Evolutionary conservation across 176 grass and related monocot species (phyloP).

Genomic region (Carex kokanica): DNA sequence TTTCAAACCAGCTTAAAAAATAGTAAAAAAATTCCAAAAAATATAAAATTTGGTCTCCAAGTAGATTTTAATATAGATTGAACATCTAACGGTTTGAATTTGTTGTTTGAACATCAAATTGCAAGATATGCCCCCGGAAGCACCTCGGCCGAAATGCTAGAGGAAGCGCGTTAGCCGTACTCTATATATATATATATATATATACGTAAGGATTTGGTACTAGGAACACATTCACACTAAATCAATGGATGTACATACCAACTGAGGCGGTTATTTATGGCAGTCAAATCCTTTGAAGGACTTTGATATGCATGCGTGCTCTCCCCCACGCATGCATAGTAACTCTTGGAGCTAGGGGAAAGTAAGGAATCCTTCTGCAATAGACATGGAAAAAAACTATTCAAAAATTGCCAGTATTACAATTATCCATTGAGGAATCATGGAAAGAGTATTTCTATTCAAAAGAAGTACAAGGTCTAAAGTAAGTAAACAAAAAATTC

Average conservation of each 20-base stretch:
- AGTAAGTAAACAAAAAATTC: not conserved
- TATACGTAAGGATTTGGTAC: not conserved
- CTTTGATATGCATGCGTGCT: constrained; percentile 96
- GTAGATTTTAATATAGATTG: too few species aligned
- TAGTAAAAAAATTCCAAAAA: too few species aligned
- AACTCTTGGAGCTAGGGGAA: constrained; percentile 98
- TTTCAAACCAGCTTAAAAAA: too few species aligned
- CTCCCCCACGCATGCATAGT: constrained; percentile 90
- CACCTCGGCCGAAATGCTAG: too few species aligned
- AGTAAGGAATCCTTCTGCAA: constrained; percentile 89
- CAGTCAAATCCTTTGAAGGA: constrained; percentile 92
- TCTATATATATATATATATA: too few species aligned
- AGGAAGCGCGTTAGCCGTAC: too few species aligned
- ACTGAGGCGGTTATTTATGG: constrained; percentile 83
- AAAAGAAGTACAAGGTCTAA: not conserved
- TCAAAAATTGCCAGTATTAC: not conserved
- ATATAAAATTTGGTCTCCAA: too few species aligned
- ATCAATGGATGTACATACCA: constrained; percentile 35
- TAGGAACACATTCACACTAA: not conserved
- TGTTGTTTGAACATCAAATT: too few species aligned
- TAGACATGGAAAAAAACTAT: not conserved
- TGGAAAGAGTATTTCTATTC: not conserved
- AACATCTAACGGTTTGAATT: too few species aligned
- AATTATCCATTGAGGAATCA: not conserved
- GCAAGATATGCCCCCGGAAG: too few species aligned